Conservation (phyloP, 2,329 filamentous ascomycete species). For the Pseudogymnoascus destructans region DNA sequence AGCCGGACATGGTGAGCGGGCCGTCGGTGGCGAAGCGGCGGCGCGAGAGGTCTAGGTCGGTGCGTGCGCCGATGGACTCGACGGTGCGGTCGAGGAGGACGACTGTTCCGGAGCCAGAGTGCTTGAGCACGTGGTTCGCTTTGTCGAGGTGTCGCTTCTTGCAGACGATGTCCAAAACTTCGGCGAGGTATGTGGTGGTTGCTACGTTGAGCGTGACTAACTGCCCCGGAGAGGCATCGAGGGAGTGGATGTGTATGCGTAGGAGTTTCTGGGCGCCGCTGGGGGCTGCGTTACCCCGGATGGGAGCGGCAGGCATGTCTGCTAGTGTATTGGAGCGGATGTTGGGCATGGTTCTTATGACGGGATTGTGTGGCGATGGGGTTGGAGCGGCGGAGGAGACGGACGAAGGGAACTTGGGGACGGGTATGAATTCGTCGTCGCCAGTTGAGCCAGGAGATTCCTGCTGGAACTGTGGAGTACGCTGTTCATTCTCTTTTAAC, state of each 20-base stretch:
- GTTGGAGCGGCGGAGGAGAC: slow-evolving; percentile 35
- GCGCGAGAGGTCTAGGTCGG: slow-evolving; percentile 62
- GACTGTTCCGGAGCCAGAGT: slow-evolving; percentile 60
- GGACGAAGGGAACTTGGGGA: slow-evolving; percentile 18
- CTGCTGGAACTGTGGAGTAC: slow-evolving; percentile 53
- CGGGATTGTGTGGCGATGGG: slow-evolving; percentile 38
- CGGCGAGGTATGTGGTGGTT: slow-evolving; percentile 70
- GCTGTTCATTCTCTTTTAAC: slow-evolving; percentile 53
- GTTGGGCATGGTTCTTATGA: slow-evolving; percentile 42
- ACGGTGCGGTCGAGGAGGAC: slow-evolving; percentile 67
- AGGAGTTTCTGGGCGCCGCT: slow-evolving; percentile 59
- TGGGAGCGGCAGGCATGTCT: slow-evolving; percentile 37
- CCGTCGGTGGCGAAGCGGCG: slow-evolving; percentile 65
- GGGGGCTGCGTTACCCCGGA: slow-evolving; percentile 28
- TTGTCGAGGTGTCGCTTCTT: slow-evolving; percentile 68
- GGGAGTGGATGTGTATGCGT: slow-evolving; percentile 56
- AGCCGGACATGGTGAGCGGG: slow-evolving; percentile 53
- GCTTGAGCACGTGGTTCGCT: slow-evolving; percentile 64
- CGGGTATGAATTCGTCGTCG: slow-evolving; percentile 33
- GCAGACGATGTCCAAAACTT: slow-evolving; percentile 68
- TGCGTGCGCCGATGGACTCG: slow-evolving; percentile 61
- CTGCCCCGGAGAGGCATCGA: slow-evolving; percentile 58
- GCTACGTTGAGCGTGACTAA: slow-evolving; percentile 63
- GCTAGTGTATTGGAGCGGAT: slow-evolving; percentile 43
- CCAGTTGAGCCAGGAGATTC: slow-evolving; percentile 32